These are phyloP conservation scores for Mycena sp. DNA, from an alignment of 1,284 basidiomycete genomes.

Conservation along the genomic window DNA sequence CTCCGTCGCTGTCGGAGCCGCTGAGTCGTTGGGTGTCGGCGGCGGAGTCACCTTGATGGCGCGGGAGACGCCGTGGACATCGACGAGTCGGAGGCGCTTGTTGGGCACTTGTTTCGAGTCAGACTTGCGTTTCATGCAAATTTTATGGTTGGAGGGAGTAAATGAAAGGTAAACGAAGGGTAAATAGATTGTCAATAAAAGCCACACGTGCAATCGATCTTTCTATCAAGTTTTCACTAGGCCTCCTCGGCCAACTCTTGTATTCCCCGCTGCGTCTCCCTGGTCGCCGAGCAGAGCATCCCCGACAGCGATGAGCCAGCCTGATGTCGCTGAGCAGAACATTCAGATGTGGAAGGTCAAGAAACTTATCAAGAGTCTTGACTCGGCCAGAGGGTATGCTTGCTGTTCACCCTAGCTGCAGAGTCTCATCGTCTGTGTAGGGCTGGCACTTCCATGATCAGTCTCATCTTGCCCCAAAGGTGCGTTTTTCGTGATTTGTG, in stretches of 20 bases:
- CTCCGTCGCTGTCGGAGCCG: background rate
- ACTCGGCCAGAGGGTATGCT: slow-evolving; percentile 88
- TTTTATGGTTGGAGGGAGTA: background rate
- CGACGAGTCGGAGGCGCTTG: slow-evolving; percentile 45
- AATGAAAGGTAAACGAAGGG: background rate
- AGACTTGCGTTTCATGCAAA: slow-evolving; percentile 47
- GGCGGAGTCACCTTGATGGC: slow-evolving; percentile 25
- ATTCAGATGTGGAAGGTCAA: slow-evolving; percentile 98
- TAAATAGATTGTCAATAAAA: background rate
- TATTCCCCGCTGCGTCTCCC: slow-evolving; percentile 30
- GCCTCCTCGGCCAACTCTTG: slow-evolving; percentile 17
- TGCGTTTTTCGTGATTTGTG: slow-evolving; percentile 42
- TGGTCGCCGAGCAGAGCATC: slow-evolving; percentile 48
- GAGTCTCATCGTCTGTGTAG: slow-evolving; percentile 50
- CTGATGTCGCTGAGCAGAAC: slow-evolving; percentile 83
- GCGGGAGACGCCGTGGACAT: slow-evolving; percentile 16
- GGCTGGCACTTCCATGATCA: slow-evolving; percentile 99
- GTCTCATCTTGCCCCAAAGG: slow-evolving; percentile 95
- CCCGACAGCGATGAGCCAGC: slow-evolving; percentile 65
- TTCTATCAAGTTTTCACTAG: background rate
- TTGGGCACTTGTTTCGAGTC: slow-evolving; percentile 37
- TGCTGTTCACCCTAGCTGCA: no score
- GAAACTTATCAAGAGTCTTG: slow-evolving; percentile 97
- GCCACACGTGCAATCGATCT: background rate
- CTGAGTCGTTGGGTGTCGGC: background rate